These are phyloP conservation scores for Trichoderma lentiforme DNA, from an alignment of 2,329 filamentous ascomycete species.

Conservation along the genomic window DNA sequence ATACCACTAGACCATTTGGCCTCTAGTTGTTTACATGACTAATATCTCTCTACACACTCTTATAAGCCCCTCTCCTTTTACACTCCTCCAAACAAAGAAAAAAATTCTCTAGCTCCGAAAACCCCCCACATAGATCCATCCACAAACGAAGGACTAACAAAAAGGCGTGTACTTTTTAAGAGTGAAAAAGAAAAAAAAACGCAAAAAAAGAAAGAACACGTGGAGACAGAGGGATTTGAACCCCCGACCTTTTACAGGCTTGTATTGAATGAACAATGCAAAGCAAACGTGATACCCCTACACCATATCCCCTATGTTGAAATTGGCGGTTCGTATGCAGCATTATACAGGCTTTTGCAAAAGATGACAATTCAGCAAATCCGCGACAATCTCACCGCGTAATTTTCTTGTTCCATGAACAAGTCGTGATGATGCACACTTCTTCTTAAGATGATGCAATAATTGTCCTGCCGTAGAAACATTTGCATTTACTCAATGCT, in stretches of 20 bases:
- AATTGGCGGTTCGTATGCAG: background rate
- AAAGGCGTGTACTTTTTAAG: no score
- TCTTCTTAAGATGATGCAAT: background rate
- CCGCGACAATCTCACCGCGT: background rate
- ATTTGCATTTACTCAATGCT: background rate
- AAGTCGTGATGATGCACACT: background rate
- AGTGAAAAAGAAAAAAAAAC: no score
- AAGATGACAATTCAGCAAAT: background rate
- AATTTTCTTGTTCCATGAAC: background rate
- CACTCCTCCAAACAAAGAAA: background rate
- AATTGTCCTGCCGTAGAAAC: background rate
- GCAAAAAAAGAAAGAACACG: background rate
- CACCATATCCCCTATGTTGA: conserved; percentile 17
- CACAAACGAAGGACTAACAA: no score
- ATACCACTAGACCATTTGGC: conserved; percentile 22
- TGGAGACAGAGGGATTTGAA: conserved; percentile 21
- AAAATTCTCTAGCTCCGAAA: background rate
- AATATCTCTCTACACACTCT: accelerated
- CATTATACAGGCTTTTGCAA: background rate
- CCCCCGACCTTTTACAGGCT: conserved; percentile 19
- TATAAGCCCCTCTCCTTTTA: no score
- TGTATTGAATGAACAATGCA: conserved; percentile 17
- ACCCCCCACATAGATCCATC: background rate
- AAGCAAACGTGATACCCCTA: conserved; percentile 20
- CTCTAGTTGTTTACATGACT: conserved; percentile 2